Base-by-base conservation (phyloP, 805 yeast genomes). In the Ogataea saltuana region DNA sequence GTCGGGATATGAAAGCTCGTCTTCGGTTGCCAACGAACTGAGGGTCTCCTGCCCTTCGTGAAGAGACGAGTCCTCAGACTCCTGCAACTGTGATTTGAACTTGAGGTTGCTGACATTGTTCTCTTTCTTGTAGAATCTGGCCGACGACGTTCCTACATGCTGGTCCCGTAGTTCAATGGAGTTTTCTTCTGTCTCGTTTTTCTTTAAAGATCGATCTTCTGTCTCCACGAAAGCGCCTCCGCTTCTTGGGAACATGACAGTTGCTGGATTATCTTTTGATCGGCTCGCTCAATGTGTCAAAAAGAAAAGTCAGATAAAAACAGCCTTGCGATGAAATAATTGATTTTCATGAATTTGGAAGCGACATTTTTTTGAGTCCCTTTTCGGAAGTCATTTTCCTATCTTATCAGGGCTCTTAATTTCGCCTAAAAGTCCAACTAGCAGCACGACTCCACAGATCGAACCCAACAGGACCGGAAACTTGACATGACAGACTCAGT, bases 1-100 rank as follows among this genome's bases (percentile, higher is more conserved):
- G 49, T 83, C 86, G 0, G 85, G 85, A 50, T 68, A 72, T 11
- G 48, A 58, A 3, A 50, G 29, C 3, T 33, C 43, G 1, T 35
- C 45, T 18, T 12, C 26, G 12, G 25, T 9, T 27, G 19, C 36
- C 18, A 19, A n/a, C n/a, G 12, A 34, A 12, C 15, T 17, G 22
- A 8, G 6, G 5, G 11, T 26, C 30, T 23, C 19, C 2, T 19
- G 23, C 36, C 16, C 7, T 26, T 11, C 29, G 31, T 28, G 28
- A 4, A 25, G 12, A 6, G 10, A 5, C 12, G 6, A 5, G 29
- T 22, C 18, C n/a, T 39, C 33, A 15, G 31, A 6, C 17, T 25
- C 19, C 15, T 23, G 20, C 13, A 12, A 13, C 16, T 26, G 33
- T 1, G 22, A 2, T 18, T 46, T 44, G 9, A 26, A 33, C 15